These are phyloP conservation scores for Trametes versicolor DNA, from an alignment of 1,284 basidiomycete species.

Conservation along the genomic window DNA sequence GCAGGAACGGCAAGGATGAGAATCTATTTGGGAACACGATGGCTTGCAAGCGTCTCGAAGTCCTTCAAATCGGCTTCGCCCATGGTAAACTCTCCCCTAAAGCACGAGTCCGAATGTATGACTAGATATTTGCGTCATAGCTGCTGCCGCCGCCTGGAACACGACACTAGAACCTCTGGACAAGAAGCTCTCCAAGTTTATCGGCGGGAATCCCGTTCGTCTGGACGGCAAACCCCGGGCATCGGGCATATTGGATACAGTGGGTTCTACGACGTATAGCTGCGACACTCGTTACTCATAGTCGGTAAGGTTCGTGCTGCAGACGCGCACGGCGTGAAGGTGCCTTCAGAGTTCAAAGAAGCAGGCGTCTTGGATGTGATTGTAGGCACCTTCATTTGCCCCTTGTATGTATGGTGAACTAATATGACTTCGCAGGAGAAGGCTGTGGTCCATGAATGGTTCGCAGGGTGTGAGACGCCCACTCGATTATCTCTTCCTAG, in stretches of 20 bases:
- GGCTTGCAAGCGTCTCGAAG: conserved; percentile 72
- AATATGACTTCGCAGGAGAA: conserved; percentile 59
- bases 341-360: conserved; percentile 77
- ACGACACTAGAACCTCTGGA: conserved; percentile 72
- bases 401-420: background rate
- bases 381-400: conserved; percentile 50
- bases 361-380: conserved; percentile 64
- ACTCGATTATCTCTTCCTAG: background rate
- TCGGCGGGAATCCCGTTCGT: conserved; percentile 74
- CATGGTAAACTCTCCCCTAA: conserved; percentile 48
- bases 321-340: conserved; percentile 72
- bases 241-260: conserved; percentile 85
- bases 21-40: conserved; percentile 77
- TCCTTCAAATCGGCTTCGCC: conserved; percentile 70
- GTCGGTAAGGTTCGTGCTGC: conserved; percentile 67
- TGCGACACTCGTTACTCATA: background rate
- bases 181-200: conserved; percentile 71
- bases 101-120: background rate
- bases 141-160: conserved; percentile 74
- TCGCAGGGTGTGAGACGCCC: conserved; percentile 55
- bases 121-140: conserved; percentile 44
- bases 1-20: conserved; percentile 76
- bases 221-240: conserved; percentile 82
- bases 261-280: conserved; percentile 42
- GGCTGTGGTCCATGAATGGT: conserved; percentile 84